Base-by-base conservation (phyloP, 2,329 filamentous ascomycete genomes). In the Trichoderma simmonsii region DNA sequence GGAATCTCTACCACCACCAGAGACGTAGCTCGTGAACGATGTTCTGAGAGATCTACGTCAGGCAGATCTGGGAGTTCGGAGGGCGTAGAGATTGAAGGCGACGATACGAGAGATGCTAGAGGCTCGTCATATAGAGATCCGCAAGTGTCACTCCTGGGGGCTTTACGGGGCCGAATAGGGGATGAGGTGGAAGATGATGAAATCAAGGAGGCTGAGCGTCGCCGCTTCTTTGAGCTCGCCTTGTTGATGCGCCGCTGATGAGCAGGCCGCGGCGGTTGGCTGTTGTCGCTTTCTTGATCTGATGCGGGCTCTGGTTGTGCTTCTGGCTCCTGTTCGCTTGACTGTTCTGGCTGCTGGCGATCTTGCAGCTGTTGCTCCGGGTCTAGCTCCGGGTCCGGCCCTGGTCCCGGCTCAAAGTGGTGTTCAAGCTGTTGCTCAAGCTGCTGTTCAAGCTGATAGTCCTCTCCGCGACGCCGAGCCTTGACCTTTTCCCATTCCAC, bases 401-500 rank as follows among this genome's bases (percentile, higher is more conserved):
- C 28, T 26, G 66, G 66, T 28, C 32, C 6, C n/a, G 57, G 57
- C 26, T 70, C 28, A 54, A 32, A 30, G 15, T 70, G 56, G 3
- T 36, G 15, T 14, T 62, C 39, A 51, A 51, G 34, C 57, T 70
- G 66, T 28, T 18, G 36, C 24, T 69, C 36, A 48, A 61, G 28
- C n/a, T 61, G 66, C 36, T 51, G 36, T 15, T 60, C 66, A 39
- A 61, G 36, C 56, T 60, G 71, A 21, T 32, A 24, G 60, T 56
- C 66, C 57, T 71, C n/a, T n/a, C 24, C 8, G 28, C 43, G 43
- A 65, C 69, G 69, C 69, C 67, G 66, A 36, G 71, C 63, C 48
- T 80, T 81, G 54, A 24, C 30, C 12, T 61, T 56, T 54, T 78
- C 74, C 82, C 82, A 84, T 61, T 83, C 81, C 28, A 75, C 66